These are phyloP conservation scores for Flaveria floridana DNA, from an alignment of 140 eudicot species.

Conservation along the genomic window DNA sequence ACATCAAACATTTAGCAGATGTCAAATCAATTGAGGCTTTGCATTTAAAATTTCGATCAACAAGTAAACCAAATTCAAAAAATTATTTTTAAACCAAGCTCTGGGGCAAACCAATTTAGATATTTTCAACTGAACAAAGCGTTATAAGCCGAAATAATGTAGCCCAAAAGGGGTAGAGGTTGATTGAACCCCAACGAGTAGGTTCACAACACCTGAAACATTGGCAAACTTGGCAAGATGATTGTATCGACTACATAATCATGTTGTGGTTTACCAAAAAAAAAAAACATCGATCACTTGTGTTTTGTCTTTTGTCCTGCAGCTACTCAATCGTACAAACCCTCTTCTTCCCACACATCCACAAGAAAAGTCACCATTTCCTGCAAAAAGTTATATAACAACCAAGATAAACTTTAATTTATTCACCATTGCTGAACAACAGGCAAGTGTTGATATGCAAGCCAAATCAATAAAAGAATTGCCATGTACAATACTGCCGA, in stretches of 20 bases:
- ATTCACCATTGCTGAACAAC: not conserved
- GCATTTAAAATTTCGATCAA: not conserved
- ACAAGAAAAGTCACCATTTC: slow-evolving; percentile 85
- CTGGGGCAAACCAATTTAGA: slow-evolving; percentile 4
- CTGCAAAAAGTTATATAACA: slow-evolving; percentile 36
- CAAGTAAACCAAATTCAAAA: not conserved
- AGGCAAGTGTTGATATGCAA: not conserved
- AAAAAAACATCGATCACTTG: slow-evolving; percentile 25
- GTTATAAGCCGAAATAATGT: slow-evolving; percentile 22
- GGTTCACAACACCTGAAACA: slow-evolving; percentile 28
- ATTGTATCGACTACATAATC: slow-evolving; percentile 28
- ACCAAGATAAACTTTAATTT: not conserved
- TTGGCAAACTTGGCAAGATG: slow-evolving; percentile 20
- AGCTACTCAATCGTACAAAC: slow-evolving; percentile 64
- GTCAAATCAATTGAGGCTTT: not conserved
- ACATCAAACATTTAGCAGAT: not conserved
- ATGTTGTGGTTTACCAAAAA: slow-evolving; percentile 27
- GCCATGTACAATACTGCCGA: not conserved
- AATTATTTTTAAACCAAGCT: slow-evolving; percentile 24
- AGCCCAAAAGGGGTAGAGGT: slow-evolving; percentile 11
- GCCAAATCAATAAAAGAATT: not conserved
- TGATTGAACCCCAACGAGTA: slow-evolving; percentile 17
- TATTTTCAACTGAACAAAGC: slow-evolving; percentile 16
- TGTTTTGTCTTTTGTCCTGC: slow-evolving; percentile 29
- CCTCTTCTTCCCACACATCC: slow-evolving; percentile 88